Evolutionary conservation across 2,329 filamentous ascomycete species (phyloP).

Genomic region (Fusarium sp.): DNA sequence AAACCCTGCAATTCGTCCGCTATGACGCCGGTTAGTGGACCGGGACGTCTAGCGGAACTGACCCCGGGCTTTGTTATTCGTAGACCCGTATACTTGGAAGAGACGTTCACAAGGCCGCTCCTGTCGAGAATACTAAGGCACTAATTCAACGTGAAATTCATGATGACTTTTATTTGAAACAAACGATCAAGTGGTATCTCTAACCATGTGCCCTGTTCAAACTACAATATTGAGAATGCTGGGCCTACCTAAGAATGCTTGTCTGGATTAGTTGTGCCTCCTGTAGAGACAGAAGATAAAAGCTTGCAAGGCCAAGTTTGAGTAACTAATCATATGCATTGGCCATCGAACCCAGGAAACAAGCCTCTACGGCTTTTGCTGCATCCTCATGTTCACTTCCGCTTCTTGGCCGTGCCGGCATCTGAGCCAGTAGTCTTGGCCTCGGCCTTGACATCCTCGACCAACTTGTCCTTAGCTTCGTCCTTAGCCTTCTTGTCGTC

Average conservation of each 20-base stretch:
- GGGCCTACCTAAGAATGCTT: neutral
- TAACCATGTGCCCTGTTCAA: neutral
- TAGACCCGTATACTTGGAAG: neutral
- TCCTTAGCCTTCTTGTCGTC: constrained; percentile 69
- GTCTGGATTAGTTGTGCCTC: neutral
- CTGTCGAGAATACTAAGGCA: neutral
- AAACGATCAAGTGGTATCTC: neutral
- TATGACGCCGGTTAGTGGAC: constrained; percentile 36
- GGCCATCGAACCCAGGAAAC: neutral
- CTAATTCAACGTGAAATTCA: neutral
- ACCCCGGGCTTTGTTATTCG: neutral
- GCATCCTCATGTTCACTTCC: constrained; percentile 48
- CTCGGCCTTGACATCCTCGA: constrained; percentile 52
- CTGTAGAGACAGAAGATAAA: neutral
- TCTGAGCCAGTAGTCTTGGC: constrained; percentile 63
- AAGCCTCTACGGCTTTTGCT: neutral
- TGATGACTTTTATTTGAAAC: neutral
- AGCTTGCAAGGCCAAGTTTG: neutral
- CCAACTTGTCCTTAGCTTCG: constrained; percentile 54
- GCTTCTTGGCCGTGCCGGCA: constrained; percentile 58
- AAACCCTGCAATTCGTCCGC: constrained; percentile 20
- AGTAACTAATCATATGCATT: neutral
- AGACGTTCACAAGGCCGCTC: neutral
- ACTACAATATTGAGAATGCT: neutral
- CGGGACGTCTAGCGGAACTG: neutral